phyloP scores from a whole-genome alignment of 345 rosid species.

The Balakata baccata region DNA sequence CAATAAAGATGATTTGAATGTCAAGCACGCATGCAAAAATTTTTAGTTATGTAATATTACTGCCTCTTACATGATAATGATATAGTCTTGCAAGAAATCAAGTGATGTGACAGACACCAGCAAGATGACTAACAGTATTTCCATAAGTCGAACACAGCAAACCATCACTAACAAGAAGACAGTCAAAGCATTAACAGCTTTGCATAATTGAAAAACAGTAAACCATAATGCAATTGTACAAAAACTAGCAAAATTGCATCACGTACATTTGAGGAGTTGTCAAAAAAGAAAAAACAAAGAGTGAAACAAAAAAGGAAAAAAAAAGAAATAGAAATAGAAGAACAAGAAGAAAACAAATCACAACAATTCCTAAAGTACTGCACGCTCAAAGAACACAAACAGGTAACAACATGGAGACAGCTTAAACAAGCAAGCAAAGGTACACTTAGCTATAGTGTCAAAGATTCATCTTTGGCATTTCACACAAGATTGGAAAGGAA shows the following conservation, averaged over 20 bases:
- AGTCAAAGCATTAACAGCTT: too few species aligned
- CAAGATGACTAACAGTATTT: neutral
- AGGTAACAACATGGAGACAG: neutral
- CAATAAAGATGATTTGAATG: neutral
- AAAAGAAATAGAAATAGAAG: too few species aligned
- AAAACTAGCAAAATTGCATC: neutral
- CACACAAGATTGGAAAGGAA: neutral
- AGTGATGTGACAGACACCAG: neutral
- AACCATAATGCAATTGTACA: neutral
- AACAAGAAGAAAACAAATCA: neutral
- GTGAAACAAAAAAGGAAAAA: too few species aligned
- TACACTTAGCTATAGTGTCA: neutral
- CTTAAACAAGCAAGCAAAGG: neutral
- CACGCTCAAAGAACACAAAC: neutral
- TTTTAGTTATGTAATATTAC: neutral
- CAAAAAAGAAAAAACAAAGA: too few species aligned
- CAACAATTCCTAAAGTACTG: neutral
- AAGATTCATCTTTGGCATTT: neutral
- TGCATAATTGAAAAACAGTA: neutral
- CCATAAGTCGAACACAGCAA: neutral
- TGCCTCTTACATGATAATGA: neutral
- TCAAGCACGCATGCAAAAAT: neutral
- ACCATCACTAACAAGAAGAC: neutral
- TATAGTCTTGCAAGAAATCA: neutral
- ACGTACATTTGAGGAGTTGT: neutral